Evolutionary conservation across 2,329 filamentous ascomycete species (phyloP).

Genomic region (Neonectria sp.): DNA sequence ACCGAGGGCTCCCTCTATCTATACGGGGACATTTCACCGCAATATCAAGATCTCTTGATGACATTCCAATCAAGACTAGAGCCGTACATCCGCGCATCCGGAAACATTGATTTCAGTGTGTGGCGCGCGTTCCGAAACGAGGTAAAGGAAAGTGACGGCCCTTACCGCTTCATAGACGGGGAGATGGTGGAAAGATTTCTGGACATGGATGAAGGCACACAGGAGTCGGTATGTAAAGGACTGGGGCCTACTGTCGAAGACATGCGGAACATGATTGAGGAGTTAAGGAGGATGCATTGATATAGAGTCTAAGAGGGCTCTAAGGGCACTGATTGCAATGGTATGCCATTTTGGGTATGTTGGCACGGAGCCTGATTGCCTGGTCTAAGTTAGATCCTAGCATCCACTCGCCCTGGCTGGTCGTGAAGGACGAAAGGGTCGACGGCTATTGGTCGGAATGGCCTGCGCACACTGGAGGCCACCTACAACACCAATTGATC

Average conservation of each 20-base stretch:
- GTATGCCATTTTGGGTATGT: slow-evolving; percentile 2
- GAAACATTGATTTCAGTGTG: slow-evolving; percentile 80
- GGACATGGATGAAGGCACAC: slow-evolving; percentile 73
- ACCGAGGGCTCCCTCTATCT: slow-evolving; percentile 94
- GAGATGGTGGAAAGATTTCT: slow-evolving; percentile 91
- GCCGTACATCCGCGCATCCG: slow-evolving; percentile 76
- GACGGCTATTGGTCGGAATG: slow-evolving; percentile 41
- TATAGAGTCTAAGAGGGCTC: background rate
- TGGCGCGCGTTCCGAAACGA: slow-evolving; percentile 88
- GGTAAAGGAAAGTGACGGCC: slow-evolving; percentile 81
- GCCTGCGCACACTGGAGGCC: slow-evolving; percentile 10
- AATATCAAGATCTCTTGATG: slow-evolving; percentile 85
- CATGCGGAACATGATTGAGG: slow-evolving; percentile 74
- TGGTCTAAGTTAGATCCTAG: slow-evolving; percentile 11
- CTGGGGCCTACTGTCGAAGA: slow-evolving; percentile 74
- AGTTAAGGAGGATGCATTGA: slow-evolving; percentile 74
- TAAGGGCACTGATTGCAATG: background rate
- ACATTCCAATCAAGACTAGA: slow-evolving; percentile 83
- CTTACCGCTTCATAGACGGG: slow-evolving; percentile 91
- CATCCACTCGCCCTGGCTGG: slow-evolving; percentile 28
- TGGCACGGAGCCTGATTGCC: slow-evolving; percentile 11
- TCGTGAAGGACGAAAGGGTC: slow-evolving; percentile 44
- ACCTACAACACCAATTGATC: slow-evolving; percentile 34
- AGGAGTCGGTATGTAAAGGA: slow-evolving; percentile 68
- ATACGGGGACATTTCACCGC: slow-evolving; percentile 82